Percentiles rank a stretch among this genome's conserved stretches.
phyloP scores from a whole-genome alignment of 805 yeast genomes.

The Myxozyma sirexii region DNA sequence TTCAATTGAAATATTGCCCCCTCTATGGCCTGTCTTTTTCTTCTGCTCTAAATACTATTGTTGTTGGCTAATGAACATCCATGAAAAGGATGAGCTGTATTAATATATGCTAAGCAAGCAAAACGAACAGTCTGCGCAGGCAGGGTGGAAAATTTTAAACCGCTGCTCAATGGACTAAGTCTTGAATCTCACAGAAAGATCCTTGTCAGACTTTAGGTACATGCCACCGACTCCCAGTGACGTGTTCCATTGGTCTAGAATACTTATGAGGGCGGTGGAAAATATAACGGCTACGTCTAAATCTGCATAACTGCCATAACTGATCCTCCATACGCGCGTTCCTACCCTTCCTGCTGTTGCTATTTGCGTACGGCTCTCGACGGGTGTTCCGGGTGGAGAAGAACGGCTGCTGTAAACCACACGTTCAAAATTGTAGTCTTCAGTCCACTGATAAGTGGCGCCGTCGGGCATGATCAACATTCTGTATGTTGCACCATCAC shows the following conservation, averaged over 20 bases:
- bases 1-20: background rate
- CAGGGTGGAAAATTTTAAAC: too few species aligned
- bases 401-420: conserved; percentile 31
- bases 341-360: background rate
- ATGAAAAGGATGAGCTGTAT: too few species aligned
- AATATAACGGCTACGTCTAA: conserved; percentile 48
- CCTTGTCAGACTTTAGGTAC: conserved; percentile 16
- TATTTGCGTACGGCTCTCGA: background rate
- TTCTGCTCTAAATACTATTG: too few species aligned
- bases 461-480: conserved; percentile 65
- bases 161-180: too few species aligned
- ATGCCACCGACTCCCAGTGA: conserved; percentile 64
- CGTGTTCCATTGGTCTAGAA: conserved; percentile 70
- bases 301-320: background rate
- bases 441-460: conserved; percentile 65
- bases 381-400: background rate
- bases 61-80: too few species aligned
- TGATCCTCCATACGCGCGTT: conserved; percentile 1
- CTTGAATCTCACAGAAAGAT: conserved; percentile 17
- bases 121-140: too few species aligned
- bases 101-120: too few species aligned
- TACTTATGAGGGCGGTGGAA: conserved; percentile 61
- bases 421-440: conserved; percentile 58
- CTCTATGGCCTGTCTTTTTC: background rate
- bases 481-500: conserved; percentile 62